phyloP scores from a whole-genome alignment of 2,329 filamentous ascomycete species.

The Ophiocordyceps camponoti-saundersi region DNA sequence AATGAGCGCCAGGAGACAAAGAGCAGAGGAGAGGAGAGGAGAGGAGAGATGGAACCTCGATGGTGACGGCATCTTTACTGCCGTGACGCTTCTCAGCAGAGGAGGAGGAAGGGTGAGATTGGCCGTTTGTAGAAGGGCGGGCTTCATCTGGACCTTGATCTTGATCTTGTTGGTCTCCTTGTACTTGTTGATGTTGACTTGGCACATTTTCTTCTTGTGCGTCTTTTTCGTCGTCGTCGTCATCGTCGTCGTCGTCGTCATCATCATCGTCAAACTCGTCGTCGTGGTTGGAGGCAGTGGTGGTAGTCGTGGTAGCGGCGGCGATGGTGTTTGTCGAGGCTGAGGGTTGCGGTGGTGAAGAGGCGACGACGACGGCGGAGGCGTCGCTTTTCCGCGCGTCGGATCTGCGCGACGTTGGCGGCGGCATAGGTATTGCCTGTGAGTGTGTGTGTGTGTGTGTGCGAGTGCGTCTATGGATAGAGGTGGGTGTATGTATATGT shows the following conservation, averaged over 20 bases:
- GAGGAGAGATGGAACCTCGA: constrained; percentile 26
- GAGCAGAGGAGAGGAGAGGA: neutral
- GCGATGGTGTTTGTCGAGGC: too few species aligned
- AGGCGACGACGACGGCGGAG: constrained; percentile 23
- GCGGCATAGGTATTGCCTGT: constrained; percentile 9
- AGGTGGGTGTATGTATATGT: neutral
- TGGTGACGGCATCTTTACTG: constrained; percentile 22
- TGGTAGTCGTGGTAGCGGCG: too few species aligned
- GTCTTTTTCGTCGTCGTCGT: too few species aligned
- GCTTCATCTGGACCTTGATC: neutral
- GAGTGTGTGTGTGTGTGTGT: too few species aligned
- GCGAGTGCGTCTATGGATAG: constrained; percentile 16
- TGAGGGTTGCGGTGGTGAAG: neutral
- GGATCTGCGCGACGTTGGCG: constrained; percentile 37
- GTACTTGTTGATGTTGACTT: constrained; percentile 12
- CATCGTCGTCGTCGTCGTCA: constrained; percentile 3
- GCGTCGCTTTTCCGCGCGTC: constrained; percentile 29
- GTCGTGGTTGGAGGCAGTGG: neutral
- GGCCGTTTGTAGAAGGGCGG: too few species aligned
- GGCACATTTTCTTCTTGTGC: neutral
- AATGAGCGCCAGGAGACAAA: neutral
- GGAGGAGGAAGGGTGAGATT: too few species aligned
- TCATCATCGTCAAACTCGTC: neutral
- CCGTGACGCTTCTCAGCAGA: too few species aligned
- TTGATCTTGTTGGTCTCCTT: constrained; percentile 11